A percentile compares a stretch with the other conserved stretches of the same genome.
Evolutionary conservation across 2,329 filamentous ascomycete species (phyloP).

Genomic region (Fusarium poae): DNA sequence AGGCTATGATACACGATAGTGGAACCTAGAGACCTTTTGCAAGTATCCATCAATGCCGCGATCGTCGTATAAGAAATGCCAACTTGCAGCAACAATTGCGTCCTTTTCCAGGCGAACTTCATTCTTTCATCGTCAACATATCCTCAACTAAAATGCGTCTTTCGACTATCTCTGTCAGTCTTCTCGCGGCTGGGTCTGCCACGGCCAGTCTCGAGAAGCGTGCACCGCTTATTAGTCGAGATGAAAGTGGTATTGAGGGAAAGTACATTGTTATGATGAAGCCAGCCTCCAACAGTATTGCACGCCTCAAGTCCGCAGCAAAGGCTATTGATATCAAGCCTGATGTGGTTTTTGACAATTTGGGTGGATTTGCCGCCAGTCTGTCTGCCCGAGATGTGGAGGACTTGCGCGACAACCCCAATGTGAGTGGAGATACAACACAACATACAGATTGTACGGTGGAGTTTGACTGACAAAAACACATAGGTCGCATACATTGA

Average conservation of each 20-base stretch:
- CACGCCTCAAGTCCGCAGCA: background rate
- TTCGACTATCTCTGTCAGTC: background rate
- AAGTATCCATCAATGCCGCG: background rate
- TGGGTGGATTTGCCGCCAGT: slow-evolving; percentile 10
- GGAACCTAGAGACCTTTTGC: slow-evolving; percentile 7
- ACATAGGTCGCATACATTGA: slow-evolving; percentile 18
- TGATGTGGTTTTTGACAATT: slow-evolving; percentile 10
- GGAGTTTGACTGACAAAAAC: background rate
- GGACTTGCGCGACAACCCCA: slow-evolving; percentile 10
- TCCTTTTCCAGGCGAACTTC: too few relatives aligned
- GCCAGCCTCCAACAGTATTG: background rate
- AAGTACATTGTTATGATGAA: slow-evolving; percentile 26
- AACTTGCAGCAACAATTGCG: background rate
- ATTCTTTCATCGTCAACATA: background rate
- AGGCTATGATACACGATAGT: background rate
- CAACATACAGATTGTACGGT: accelerated
- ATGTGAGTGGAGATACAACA: background rate
- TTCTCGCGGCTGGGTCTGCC: slow-evolving; percentile 4
- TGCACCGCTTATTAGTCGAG: slow-evolving; percentile 9
- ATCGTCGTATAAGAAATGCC: background rate
- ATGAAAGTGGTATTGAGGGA: background rate
- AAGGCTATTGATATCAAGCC: slow-evolving; percentile 3
- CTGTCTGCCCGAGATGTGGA: slow-evolving; percentile 6
- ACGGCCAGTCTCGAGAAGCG: slow-evolving; percentile 4
- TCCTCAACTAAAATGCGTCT: background rate